Base-by-base conservation (phyloP, 345 rosid genomes). In the Mallotus nudiflorus region DNA sequence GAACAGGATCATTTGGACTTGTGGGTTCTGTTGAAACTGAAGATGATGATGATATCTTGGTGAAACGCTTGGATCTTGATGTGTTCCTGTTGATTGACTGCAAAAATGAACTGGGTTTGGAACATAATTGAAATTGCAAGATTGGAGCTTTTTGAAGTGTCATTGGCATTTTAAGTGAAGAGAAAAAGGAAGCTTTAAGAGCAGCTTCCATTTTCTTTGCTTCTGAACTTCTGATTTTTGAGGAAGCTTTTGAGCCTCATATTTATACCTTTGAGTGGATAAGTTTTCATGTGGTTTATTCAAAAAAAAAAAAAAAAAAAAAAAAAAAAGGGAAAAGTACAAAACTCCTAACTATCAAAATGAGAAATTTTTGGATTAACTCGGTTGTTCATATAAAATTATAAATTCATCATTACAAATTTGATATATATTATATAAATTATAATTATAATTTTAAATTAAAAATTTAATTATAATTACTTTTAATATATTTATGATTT, bases 1-100 rank as follows among this genome's bases (percentile, higher is more conserved):
- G 50, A 25, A 84, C 84, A 22, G 76, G 65, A 11, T 71, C 58
- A 16, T 70, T n/a, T 2, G 83, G 75, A 37, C 66, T 22, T 0
- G 48, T 19, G 24, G 68, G 65, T 61, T 75, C 77, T 63, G 78
- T 27, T 62, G 85, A 37, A 6, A 75, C 64, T 18, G 71, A n/a
- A 25, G 81, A 52, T 33, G 78, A 35, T 3, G 88, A 52, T 35
- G 88, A 28, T 35, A 14, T 45, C 15, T 14, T 5, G 15, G 45
- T 45, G 33, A 44, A 7, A 58, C 56, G 52, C 11, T 57, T 57
- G 45, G 63, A 68, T 28, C 72, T 56, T 56, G 72, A 68, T 31
- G 35, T 55, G 72, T 56, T 28, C 25, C 37, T 40, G n/a, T 27
- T 3, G 55, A 22, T 40, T 28, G 63, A 40, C 39, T 53, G 51